Evolutionary conservation across 192 early-diverging fungal species (phyloP).

Genomic region (Rhizophagus sp.): DNA sequence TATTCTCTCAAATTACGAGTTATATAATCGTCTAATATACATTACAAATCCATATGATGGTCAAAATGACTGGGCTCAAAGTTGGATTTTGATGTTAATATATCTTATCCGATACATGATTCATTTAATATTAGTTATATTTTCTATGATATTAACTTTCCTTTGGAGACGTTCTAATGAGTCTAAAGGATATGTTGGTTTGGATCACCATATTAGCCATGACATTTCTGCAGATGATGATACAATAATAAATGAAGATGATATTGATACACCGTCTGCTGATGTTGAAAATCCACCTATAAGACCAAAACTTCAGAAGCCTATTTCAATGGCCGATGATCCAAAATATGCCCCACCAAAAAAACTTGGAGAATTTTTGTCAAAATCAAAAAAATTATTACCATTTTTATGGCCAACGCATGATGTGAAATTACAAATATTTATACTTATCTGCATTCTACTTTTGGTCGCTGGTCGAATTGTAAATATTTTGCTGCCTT

Average conservation of each 20-base stretch:
- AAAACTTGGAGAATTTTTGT: constrained; percentile 9
- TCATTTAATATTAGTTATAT: constrained; percentile 16
- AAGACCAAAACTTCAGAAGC: constrained; percentile 7
- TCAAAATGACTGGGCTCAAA: constrained; percentile 3
- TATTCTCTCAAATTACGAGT: constrained; percentile 1
- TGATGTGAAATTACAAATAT: constrained; percentile 56
- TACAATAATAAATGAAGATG: background rate
- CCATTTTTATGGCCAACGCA: constrained; percentile 85
- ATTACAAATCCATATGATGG: background rate
- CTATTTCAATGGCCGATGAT: constrained; percentile 20
- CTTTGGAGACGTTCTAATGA: constrained; percentile 10
- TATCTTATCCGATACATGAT: constrained; percentile 17
- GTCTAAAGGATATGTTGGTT: background rate
- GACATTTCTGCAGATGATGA: background rate
- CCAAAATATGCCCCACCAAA: constrained; percentile 23
- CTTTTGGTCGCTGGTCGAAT: constrained; percentile 63
- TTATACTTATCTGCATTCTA: constrained; percentile 68
- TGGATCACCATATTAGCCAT: background rate
- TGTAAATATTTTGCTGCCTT: constrained; percentile 82
- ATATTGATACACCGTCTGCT: background rate
- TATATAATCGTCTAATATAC: constrained; percentile 23
- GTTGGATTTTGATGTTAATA: constrained; percentile 3
- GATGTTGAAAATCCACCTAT: background rate
- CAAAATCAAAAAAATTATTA: constrained; percentile 30
- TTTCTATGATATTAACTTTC: background rate